Evolutionary conservation across 768 basidiomycete species (phyloP).

Genomic region (Tephrocybe sp.): DNA sequence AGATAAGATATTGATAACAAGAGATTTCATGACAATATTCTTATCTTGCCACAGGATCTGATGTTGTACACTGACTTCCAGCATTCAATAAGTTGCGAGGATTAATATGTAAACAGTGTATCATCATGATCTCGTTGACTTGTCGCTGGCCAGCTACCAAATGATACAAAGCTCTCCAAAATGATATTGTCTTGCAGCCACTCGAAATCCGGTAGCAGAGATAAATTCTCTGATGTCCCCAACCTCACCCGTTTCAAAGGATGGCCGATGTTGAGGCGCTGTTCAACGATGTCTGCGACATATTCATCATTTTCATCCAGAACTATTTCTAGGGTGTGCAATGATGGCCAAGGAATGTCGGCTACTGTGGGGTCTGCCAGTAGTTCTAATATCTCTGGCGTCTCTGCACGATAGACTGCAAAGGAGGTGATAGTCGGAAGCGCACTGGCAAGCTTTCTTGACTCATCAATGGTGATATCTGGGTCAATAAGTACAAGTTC

Average conservation of each 20-base stretch:
- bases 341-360: constrained; percentile 31
- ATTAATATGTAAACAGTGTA: constrained; percentile 17
- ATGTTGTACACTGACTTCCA: no score
- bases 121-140: constrained; percentile 29
- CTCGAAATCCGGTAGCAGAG: constrained; percentile 7
- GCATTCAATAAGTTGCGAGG: no score
- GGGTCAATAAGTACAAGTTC: constrained; percentile 39
- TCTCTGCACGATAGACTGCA: constrained; percentile 18
- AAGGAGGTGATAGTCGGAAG: constrained; percentile 35
- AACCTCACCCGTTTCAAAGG: constrained; percentile 29
- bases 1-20: no score
- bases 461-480: constrained; percentile 31
- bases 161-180: constrained; percentile 22
- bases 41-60: no score
- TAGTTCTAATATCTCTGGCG: constrained; percentile 26
- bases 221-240: constrained; percentile 20
- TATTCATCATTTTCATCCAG: constrained; percentile 24
- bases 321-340: constrained; percentile 28
- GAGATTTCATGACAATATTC: no score
- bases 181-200: constrained; percentile 16
- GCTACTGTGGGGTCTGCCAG: constrained; percentile 12
- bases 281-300: constrained; percentile 22
- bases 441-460: constrained; percentile 25
- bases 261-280: constrained; percentile 20
- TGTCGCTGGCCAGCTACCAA: constrained; percentile 30